These are phyloP conservation scores for Knoxia roxburghii DNA, from an alignment of 257 asterid genomes.

Conservation along the genomic window DNA sequence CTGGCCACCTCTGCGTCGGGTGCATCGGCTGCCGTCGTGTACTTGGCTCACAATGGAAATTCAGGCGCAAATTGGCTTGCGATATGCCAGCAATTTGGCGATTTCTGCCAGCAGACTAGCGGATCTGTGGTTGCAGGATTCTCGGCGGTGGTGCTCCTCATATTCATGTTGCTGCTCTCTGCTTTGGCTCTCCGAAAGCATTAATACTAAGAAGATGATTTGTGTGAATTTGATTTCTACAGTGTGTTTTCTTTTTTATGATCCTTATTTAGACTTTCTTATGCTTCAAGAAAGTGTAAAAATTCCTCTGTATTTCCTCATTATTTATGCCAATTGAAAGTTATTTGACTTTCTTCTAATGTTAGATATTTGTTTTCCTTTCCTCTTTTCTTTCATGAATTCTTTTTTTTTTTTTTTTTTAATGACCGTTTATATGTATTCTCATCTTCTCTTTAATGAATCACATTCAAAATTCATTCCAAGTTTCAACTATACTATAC, in stretches of 20 bases:
- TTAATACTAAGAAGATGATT: conserved; percentile 1
- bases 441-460: no score
- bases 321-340: no score
- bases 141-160: conserved; percentile 34
- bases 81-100: conserved; percentile 52
- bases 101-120: conserved; percentile 51
- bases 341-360: no score
- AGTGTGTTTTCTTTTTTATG: conserved; percentile 1
- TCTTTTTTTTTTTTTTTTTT: no score
- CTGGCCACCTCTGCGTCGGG: conserved; percentile 53
- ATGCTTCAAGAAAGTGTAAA: no score
- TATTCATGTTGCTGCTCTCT: conserved; percentile 41
- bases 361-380: no score
- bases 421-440: no score
- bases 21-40: conserved; percentile 65
- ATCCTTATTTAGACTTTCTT: neutral
- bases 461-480: no score
- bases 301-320: no score
- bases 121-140: conserved; percentile 54
- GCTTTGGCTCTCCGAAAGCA: conserved; percentile 48
- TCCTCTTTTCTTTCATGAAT: no score
- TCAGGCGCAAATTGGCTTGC: conserved; percentile 58
- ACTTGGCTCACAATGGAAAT: conserved; percentile 65
- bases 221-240: neutral
- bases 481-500: no score